Base-by-base conservation (phyloP, 805 yeast species). In the Cyberlindnera subsufficiens region DNA sequence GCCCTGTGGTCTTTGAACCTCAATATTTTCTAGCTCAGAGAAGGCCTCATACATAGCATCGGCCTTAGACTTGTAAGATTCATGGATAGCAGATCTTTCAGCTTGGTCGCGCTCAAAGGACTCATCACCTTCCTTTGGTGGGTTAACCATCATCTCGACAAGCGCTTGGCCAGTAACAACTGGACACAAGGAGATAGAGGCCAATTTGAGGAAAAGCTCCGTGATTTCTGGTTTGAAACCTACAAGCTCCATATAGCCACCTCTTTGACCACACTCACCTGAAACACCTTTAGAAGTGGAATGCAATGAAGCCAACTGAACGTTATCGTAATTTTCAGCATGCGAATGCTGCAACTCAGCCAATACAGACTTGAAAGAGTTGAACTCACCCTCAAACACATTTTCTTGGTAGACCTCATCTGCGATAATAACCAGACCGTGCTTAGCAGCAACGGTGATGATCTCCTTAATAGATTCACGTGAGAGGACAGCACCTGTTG, bases 211-310 rank as follows among this genome's bases (percentile, higher is more conserved):
- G 41, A 93, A 72, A 42, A 86, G 75, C 27, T 78, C 85, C 54
- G 72, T 67, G 15, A 90, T 82, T 36, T 83, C 89, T 3, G 70
- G 71, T 13, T 74, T 68, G 65, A 93, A 86, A 1, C 96, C 96
- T 10, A 82, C 75, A 7, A 90, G 67, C 66, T 93, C 99, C 93
- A 93, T 86, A 71, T 90, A 93, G 6, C 99, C 99, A 56, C 98
- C 99, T 67, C 99, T 81, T 70, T 93, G 99, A 47, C 99, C 99
- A 74, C 99, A 93, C 67, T 93, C 99, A 49, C 99, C 99, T 49
- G 88, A 77, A 54, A 89, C 88, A 63, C 99, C 99, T 66, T 93
- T 93, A 11, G 98, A 91, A 35, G 96, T 88, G n/a, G 98, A 89
- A 65, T 93, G 98, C 53, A 93, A 69, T 2, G 98, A 90, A 3